These are phyloP conservation scores for Fusarium duplospermum DNA, from an alignment of 2,329 filamentous ascomycete genomes.

Conservation along the genomic window DNA sequence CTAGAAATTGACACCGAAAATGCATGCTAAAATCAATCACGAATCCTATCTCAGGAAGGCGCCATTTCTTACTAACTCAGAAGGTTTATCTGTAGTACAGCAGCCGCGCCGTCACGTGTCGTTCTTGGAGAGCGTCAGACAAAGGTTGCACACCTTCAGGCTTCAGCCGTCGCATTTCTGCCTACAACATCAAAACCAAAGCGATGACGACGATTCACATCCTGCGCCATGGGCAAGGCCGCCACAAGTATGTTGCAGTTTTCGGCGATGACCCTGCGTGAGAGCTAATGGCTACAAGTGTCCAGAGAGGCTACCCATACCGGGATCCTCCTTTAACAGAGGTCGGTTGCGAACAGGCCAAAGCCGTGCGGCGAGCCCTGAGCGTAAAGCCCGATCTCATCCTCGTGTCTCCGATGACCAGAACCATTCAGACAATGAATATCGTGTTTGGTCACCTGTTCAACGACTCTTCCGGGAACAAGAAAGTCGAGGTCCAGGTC, in stretches of 20 bases:
- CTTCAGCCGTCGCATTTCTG: neutral
- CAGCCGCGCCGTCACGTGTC: neutral
- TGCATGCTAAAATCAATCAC: too few relatives aligned
- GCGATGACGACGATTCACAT: constrained; percentile 26
- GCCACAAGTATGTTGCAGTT: constrained; percentile 13
- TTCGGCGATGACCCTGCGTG: neutral
- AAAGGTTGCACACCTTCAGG: neutral
- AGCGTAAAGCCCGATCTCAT: constrained; percentile 18
- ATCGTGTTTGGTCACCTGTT: constrained; percentile 30
- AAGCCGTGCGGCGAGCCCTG: neutral
- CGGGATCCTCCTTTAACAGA: constrained; percentile 33
- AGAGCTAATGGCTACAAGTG: constrained; percentile 18
- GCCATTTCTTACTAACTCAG: neutral
- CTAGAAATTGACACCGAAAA: too few relatives aligned
- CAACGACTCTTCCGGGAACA: neutral
- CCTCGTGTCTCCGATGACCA: constrained; percentile 27
- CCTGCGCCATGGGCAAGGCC: constrained; percentile 26
- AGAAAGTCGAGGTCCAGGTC: constrained; percentile 22
- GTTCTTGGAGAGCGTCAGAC: neutral
- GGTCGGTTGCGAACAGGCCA: constrained; percentile 18
- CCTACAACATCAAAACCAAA: neutral
- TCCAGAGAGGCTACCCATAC: constrained; percentile 32
- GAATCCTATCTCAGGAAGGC: neutral
- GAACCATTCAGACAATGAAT: constrained; percentile 37
- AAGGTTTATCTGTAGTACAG: neutral